Base-by-base conservation (phyloP, 805 yeast species). In the Wickerhamomyces ciferrii region DNA sequence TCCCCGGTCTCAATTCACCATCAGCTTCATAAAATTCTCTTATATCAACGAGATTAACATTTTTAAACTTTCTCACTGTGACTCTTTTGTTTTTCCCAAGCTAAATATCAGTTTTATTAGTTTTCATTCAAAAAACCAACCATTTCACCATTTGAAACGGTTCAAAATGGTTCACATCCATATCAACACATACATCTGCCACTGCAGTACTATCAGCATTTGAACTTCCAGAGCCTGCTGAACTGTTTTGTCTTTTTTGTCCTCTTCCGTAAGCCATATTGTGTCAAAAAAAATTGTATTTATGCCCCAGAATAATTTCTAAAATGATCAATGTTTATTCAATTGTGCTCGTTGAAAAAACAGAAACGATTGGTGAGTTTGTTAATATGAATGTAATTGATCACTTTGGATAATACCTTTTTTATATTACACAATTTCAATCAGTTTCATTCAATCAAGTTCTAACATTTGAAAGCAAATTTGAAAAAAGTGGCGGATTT, bases 1-100 rank as follows among this genome's bases (percentile, higher is more conserved):
- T 84, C 1, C 96, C 96, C 0, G 98, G 98, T 49, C 74, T 74
- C 68, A 75, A 71, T 49, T 81, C 83, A 6, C 84, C 84, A 10
- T 70, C 67, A n/a, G 71, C 78, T 44, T 71, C 72, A 63, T 88
- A 91, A 67, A 72, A 89, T 61, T 91, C 97, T 48, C 98, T 76
- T 44, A 91, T 86, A 57, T 91, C 96, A 14, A 92, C 79, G 53
- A 90, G 67, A 31, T 76, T 77, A 46, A 70, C 68, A 43, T 82
- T 81, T 46, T 85, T 82, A 70, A 80, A 91, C 53, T 76, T 77
- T 47, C 89, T 74, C 17, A 92, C 89, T 0, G 87, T 78, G 29
- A 87, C 84, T 46, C 81, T 77, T 60, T 88, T 89, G 56, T 74
- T 81, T 53, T 71, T 72, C 4, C 83, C 81, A 43, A 79, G 65